Conservation (phyloP, 2,329 filamentous ascomycete species). For the Fusarium cyanostomum region DNA sequence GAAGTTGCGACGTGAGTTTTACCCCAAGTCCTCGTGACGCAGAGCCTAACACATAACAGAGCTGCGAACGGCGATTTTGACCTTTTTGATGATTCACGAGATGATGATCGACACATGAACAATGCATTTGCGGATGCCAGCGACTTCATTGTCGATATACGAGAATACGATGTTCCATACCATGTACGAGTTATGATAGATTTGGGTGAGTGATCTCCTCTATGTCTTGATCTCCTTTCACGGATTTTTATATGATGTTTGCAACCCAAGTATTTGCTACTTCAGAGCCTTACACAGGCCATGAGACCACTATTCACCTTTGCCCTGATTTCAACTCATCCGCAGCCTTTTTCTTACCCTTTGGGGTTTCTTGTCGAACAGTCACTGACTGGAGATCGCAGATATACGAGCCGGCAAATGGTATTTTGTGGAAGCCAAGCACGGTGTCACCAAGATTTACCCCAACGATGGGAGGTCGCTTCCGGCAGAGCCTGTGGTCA, state of each 20-base stretch:
- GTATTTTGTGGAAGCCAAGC: conserved; percentile 95
- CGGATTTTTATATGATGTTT: conserved; percentile 77
- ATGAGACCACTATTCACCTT: conserved; percentile 97
- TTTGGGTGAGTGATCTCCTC: conserved; percentile 65
- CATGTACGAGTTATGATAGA: conserved; percentile 99
- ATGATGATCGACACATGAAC: conserved; percentile 81
- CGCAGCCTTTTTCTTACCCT: background rate
- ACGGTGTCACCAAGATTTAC: conserved; percentile 83
- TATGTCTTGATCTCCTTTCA: background rate
- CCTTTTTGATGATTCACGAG: conserved; percentile 89
- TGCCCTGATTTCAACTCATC: conserved; percentile 72
- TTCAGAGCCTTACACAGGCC: conserved; percentile 92
- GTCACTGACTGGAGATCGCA: conserved; percentile 47
- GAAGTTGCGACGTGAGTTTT: conserved; percentile 84
- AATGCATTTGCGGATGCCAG: conserved; percentile 84
- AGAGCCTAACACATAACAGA: conserved; percentile 33
- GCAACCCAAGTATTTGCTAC: conserved; percentile 99
- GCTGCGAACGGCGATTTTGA: conserved; percentile 86
- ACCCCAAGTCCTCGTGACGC: background rate
- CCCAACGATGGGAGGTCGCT: conserved; percentile 88
- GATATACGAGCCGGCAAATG: conserved; percentile 96
- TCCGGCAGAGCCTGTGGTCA: conserved; percentile 94
- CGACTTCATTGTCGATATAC: conserved; percentile 97
- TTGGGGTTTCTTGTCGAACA: background rate
- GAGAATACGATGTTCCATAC: conserved; percentile 99